Evolutionary conservation across 768 basidiomycete species (phyloP).

Genomic region (Naganishia kalamii): DNA sequence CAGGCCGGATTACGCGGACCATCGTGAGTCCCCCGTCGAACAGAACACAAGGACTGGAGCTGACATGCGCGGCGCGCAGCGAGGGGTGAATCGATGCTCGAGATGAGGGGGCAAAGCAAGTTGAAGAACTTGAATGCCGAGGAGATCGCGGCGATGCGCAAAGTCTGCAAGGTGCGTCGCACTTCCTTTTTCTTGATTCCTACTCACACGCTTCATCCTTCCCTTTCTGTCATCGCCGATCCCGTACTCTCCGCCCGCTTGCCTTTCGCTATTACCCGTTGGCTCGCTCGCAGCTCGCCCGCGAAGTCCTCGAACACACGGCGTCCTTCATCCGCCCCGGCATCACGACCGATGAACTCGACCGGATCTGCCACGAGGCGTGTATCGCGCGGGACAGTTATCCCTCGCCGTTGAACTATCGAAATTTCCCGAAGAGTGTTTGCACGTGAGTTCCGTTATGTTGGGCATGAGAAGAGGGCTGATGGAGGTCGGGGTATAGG

Average conservation of each 20-base stretch:
- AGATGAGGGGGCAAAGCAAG: slow-evolving; percentile 51
- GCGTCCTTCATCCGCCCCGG: slow-evolving; percentile 83
- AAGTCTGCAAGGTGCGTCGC: slow-evolving; percentile 71
- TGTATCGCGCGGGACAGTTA: slow-evolving; percentile 84
- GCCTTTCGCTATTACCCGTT: slow-evolving; percentile 8
- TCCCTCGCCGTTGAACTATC: slow-evolving; percentile 88
- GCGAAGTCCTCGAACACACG: slow-evolving; percentile 89
- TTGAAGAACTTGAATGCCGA: slow-evolving; percentile 57
- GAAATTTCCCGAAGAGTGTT: slow-evolving; percentile 85
- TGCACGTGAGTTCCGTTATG: slow-evolving; percentile 66
- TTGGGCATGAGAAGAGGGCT: background rate
- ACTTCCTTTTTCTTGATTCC: too few species aligned
- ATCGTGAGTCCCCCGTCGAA: slow-evolving; percentile 52
- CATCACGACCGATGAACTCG: slow-evolving; percentile 90
- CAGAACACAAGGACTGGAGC: background rate
- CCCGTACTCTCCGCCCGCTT: background rate
- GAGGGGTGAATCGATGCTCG: slow-evolving; percentile 55
- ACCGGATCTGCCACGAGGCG: slow-evolving; percentile 86
- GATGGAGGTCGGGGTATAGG: slow-evolving; percentile 45
- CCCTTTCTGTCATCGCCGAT: background rate
- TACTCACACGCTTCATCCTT: too few species aligned
- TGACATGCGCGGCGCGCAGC: slow-evolving; percentile 29
- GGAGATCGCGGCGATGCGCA: slow-evolving; percentile 85
- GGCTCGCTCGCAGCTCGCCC: slow-evolving; percentile 58
- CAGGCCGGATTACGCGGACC: slow-evolving; percentile 78